Percentiles rank a stretch among this genome's conserved stretches.
phyloP scores from a whole-genome alignment of 2,329 filamentous ascomycete genomes.

The Sporothrix euskadiensis region DNA sequence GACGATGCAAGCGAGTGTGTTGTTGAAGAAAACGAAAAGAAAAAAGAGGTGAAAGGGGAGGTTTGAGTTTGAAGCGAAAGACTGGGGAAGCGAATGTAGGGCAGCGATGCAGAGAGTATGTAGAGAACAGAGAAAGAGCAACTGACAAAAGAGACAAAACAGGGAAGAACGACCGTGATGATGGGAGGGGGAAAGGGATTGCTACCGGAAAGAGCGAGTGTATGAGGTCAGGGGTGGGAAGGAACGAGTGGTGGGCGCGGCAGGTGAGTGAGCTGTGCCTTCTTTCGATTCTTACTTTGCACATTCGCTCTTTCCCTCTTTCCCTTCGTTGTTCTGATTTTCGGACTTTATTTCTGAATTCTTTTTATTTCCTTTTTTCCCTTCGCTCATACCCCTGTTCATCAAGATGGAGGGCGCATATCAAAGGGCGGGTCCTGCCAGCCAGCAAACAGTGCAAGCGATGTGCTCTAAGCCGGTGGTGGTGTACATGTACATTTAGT shows the following conservation, averaged over 20 bases:
- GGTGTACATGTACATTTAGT: background rate
- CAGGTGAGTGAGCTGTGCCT: background rate
- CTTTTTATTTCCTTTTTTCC: background rate
- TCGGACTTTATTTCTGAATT: background rate
- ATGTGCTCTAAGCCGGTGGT: background rate
- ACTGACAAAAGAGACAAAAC: conserved; percentile 12
- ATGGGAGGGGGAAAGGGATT: background rate
- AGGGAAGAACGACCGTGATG: conserved; percentile 22
- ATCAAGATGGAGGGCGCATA: background rate
- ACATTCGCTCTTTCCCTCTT: background rate
- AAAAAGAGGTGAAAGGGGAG: background rate
- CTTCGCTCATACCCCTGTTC: conserved; percentile 7
- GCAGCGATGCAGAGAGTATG: background rate
- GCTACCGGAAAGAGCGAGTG: conserved; percentile 11
- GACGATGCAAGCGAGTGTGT: conserved; percentile 12
- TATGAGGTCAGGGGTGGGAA: conserved; percentile 23
- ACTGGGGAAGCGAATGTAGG: conserved; percentile 5
- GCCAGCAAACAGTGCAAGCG: background rate
- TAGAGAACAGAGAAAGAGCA: background rate
- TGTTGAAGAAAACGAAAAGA: background rate
- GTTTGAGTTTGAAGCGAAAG: background rate
- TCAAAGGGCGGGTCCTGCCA: conserved; percentile 15
- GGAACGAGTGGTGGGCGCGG: background rate
- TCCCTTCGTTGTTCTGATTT: background rate
- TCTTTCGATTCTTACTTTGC: background rate